Conservation (phyloP, 139 green algal genomes). For the Coccomyxa sp. region DNA sequence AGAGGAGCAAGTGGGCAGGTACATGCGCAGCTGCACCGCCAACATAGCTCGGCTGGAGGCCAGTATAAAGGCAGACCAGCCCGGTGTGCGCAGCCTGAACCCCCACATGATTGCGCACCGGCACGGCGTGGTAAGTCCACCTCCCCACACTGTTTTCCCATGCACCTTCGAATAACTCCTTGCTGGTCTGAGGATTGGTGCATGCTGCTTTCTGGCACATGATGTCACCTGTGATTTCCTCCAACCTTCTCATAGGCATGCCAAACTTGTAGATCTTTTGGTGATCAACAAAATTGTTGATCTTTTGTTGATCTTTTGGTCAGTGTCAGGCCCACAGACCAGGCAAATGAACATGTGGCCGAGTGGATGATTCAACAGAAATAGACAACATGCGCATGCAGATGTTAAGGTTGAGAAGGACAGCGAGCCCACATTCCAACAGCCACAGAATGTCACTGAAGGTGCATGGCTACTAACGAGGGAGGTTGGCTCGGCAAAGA, state of each 20-base stretch:
- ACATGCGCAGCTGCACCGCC: constrained; percentile 32
- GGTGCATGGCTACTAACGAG: too few species aligned
- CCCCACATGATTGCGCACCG: constrained; percentile 61
- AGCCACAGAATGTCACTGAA: too few species aligned
- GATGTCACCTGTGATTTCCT: background rate
- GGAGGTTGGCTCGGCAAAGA: too few species aligned
- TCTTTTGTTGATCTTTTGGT: too few species aligned
- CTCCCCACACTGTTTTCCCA: background rate
- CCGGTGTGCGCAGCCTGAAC: constrained; percentile 20
- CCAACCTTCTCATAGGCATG: background rate
- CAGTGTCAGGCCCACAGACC: too few species aligned
- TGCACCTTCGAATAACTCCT: background rate
- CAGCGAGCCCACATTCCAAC: too few species aligned
- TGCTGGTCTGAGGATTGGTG: background rate
- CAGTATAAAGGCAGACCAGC: constrained; percentile 2
- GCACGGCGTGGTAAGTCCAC: constrained; percentile 55
- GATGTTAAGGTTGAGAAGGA: too few species aligned
- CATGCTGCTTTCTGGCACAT: background rate
- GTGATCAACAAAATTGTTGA: too few species aligned
- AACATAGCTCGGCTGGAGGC: constrained; percentile 49
- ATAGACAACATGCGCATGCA: too few species aligned
- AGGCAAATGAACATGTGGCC: too few species aligned
- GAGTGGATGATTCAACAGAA: too few species aligned
- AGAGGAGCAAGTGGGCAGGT: constrained; percentile 45
- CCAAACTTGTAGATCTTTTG: too few species aligned